A percentile compares a stretch with the other conserved stretches of the same genome.
Evolutionary conservation across 352 stramenopile species (phyloP).

Genomic region (Globisporangium yorkense): DNA sequence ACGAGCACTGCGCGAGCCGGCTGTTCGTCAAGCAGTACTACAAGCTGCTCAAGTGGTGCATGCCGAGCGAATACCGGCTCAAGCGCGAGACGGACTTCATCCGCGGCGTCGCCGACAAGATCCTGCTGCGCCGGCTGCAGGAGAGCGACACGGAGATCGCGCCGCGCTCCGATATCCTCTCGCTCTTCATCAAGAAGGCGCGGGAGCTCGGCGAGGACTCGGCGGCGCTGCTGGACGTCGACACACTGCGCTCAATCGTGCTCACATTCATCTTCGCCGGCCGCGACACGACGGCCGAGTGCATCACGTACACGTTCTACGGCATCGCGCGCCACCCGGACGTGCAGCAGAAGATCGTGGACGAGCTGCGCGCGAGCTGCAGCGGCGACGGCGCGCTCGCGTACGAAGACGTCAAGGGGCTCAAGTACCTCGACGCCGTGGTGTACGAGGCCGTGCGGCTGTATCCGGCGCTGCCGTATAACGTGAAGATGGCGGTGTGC

Average conservation of each 20-base stretch:
- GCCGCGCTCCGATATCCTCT: slow-evolving; percentile 36
- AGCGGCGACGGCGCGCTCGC: too few species aligned
- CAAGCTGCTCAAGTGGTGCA: slow-evolving; percentile 43
- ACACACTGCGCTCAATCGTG: slow-evolving; percentile 56
- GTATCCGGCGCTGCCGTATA: slow-evolving; percentile 67
- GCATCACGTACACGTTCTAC: slow-evolving; percentile 79
- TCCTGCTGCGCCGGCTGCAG: slow-evolving; percentile 29
- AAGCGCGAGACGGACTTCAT: slow-evolving; percentile 21
- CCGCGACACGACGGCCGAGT: slow-evolving; percentile 72
- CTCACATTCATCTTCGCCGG: slow-evolving; percentile 83
- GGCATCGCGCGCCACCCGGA: slow-evolving; percentile 45
- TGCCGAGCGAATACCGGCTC: slow-evolving; percentile 53
- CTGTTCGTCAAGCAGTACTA: slow-evolving; percentile 68
- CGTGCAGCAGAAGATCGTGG: slow-evolving; percentile 50
- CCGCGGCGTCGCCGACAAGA: slow-evolving; percentile 28
- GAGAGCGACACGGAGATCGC: slow-evolving; percentile 28
- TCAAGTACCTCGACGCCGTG: slow-evolving; percentile 71
- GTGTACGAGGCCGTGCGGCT: slow-evolving; percentile 66
- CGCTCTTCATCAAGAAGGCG: slow-evolving; percentile 49
- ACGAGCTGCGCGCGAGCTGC: slow-evolving; percentile 28
- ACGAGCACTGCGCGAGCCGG: slow-evolving; percentile 37
- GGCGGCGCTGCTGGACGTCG: slow-evolving; percentile 14
- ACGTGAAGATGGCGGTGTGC: slow-evolving; percentile 35
- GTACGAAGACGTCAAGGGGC: slow-evolving; percentile 49
- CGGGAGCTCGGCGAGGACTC: slow-evolving; percentile 25